Conservation (phyloP, 73 alveolate species). For the Paramecium bursaria region DNA sequence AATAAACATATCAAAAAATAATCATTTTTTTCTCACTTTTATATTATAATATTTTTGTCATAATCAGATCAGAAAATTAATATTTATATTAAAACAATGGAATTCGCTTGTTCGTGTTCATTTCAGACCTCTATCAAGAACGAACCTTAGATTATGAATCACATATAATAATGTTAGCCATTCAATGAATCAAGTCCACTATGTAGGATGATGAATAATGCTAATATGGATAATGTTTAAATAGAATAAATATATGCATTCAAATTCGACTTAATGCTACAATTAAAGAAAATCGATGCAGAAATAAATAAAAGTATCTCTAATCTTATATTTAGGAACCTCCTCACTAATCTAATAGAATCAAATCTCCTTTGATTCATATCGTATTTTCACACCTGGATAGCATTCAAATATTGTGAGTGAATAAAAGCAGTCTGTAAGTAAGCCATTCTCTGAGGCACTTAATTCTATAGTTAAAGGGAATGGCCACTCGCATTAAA, state of each 20-base stretch:
- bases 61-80: too few relatives aligned
- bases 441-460: background rate
- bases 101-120: background rate
- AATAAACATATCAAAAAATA: too few relatives aligned
- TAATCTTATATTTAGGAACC: background rate
- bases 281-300: conserved; percentile 5
- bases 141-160: background rate
- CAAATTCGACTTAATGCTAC: conserved; percentile 2
- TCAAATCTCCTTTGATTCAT: conserved; percentile 23
- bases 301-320: conserved; percentile 1
- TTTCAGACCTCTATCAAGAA: background rate
- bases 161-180: background rate
- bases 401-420: background rate
- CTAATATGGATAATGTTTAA: conserved; percentile 8
- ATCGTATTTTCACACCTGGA: background rate
- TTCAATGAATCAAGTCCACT: conserved; percentile 36
- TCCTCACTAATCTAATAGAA: background rate
- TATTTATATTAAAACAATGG: too few relatives aligned
- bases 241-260: conserved; percentile 30
- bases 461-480: background rate
- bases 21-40: too few relatives aligned
- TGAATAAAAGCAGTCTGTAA: background rate
- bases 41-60: too few relatives aligned
- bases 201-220: conserved; percentile 14
- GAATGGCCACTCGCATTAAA: background rate